Evolutionary conservation across 2,329 filamentous ascomycete genomes (phyloP).

Genomic region (Leptodontidium sp.): DNA sequence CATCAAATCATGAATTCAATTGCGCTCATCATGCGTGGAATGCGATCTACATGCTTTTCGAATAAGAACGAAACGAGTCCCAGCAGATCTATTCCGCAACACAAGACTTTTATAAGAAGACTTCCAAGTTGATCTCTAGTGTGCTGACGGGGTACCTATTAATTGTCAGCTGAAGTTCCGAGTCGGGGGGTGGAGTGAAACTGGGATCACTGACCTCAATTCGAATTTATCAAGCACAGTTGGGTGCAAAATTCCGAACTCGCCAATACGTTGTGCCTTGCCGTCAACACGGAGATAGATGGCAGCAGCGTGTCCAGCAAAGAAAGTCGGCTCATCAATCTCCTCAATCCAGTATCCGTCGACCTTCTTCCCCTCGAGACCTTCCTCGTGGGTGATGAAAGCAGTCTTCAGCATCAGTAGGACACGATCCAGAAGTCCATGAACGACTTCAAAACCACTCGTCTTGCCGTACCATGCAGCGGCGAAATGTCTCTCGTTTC

Average conservation of each 20-base stretch:
- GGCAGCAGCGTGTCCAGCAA: conserved; percentile 86
- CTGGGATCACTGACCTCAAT: conserved; percentile 66
- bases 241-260: conserved; percentile 94
- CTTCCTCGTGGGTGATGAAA: conserved; percentile 81
- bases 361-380: conserved; percentile 58
- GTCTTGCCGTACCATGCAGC: conserved; percentile 95
- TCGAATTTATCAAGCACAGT: conserved; percentile 94
- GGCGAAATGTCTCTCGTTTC: conserved; percentile 96
- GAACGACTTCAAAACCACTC: conserved; percentile 93
- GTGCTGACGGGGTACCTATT: conserved; percentile 87
- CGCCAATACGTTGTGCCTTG: conserved; percentile 80
- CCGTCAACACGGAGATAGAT: conserved; percentile 80
- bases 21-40: conserved; percentile 30
- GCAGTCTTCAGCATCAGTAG: conserved; percentile 89
- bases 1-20: conserved; percentile 23
- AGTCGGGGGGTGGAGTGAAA: background rate
- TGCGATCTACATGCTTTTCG: conserved; percentile 38
- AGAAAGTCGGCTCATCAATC: conserved; percentile 89
- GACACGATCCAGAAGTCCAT: conserved; percentile 90
- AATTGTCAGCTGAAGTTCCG: conserved; percentile 32
- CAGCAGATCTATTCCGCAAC: background rate
- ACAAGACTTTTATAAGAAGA: conserved; percentile 72
- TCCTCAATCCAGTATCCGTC: conserved; percentile 95
- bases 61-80: background rate
- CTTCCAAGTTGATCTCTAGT: conserved; percentile 92